Percentiles rank a stretch among this genome's conserved stretches.
Conservation (phyloP, 163 green algal species). For the Chlamydomonas reinhardtii region DNA sequence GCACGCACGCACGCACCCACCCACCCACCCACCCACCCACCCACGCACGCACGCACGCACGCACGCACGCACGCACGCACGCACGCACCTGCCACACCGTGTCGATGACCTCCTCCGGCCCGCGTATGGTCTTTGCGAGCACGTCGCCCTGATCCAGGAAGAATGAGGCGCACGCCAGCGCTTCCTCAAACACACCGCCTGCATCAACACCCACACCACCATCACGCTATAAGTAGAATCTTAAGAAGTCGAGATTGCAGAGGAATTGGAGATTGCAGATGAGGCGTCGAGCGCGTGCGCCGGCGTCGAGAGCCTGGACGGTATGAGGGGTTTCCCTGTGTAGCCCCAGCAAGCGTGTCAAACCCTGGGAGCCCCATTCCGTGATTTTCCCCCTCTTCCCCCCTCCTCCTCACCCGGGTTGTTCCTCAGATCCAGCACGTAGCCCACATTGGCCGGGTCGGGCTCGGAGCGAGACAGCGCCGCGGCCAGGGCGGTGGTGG, state of each 20-base stretch:
- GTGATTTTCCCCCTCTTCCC: too few relatives aligned
- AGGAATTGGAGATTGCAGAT: too few relatives aligned
- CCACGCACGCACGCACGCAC: neutral
- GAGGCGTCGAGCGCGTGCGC: too few relatives aligned
- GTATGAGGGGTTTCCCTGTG: too few relatives aligned
- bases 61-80: too few relatives aligned
- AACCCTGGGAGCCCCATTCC: too few relatives aligned
- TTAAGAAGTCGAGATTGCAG: too few relatives aligned
- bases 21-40: neutral
- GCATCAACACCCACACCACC: too few relatives aligned
- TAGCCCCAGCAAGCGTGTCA: neutral
- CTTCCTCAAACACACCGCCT: slow-evolving; percentile 82
- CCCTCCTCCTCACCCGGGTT: slow-evolving; percentile 43
- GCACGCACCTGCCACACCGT: slow-evolving; percentile 33
- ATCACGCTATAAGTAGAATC: too few relatives aligned
- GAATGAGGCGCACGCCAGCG: slow-evolving; percentile 62
- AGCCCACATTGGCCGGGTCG: slow-evolving; percentile 47
- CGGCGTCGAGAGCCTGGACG: too few relatives aligned
- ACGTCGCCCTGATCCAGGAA: slow-evolving; percentile 53
- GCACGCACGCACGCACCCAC: too few relatives aligned
- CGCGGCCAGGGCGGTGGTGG: slow-evolving; percentile 46
- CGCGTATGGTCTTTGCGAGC: slow-evolving; percentile 59
- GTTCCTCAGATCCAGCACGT: slow-evolving; percentile 71
- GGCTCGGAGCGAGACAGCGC: slow-evolving; percentile 47
- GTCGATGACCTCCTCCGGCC: slow-evolving; percentile 38